phyloP scores from a whole-genome alignment of 2,329 filamentous ascomycete genomes.

The Fusarium clavum region DNA sequence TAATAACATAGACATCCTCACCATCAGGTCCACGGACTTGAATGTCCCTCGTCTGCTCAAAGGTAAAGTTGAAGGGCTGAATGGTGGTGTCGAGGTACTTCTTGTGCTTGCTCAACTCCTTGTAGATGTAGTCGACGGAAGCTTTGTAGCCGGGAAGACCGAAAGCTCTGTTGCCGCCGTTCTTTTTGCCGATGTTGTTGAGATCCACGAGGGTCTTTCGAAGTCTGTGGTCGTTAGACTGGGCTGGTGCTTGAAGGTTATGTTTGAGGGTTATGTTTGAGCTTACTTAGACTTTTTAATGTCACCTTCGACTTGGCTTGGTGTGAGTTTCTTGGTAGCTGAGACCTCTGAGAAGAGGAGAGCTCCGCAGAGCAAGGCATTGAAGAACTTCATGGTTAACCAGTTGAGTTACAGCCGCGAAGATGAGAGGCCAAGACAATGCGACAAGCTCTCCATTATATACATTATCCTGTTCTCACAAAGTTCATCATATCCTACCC shows the following conservation, averaged over 20 bases:
- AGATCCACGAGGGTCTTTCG: conserved; percentile 65
- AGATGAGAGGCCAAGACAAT: not conserved
- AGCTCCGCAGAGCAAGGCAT: conserved; percentile 37
- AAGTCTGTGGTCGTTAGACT: conserved; percentile 54
- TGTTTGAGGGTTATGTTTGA: rapidly evolving
- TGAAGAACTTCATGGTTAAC: conserved; percentile 40
- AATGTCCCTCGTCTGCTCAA: conserved; percentile 57
- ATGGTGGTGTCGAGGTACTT: conserved; percentile 58
- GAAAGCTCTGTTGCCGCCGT: conserved; percentile 71
- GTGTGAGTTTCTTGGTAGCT: conserved; percentile 40
- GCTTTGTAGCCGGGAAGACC: conserved; percentile 69
- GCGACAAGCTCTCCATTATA: conserved; percentile 23
- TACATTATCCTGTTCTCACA: not conserved
- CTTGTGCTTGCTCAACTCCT: conserved; percentile 56
- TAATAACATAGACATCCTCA: conserved; percentile 56
- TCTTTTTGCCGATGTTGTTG: conserved; percentile 64
- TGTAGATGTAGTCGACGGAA: conserved; percentile 67
- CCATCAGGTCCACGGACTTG: conserved; percentile 59
- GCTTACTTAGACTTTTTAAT: conserved; percentile 42
- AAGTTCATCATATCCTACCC: conserved; percentile 4
- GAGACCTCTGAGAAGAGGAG: conserved; percentile 36
- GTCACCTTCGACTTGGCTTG: conserved; percentile 42
- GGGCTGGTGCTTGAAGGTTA: rapidly evolving
- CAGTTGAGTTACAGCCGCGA: not conserved
- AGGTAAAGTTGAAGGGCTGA: conserved; percentile 61